Base-by-base conservation (phyloP, 2,329 filamentous ascomycete species). In the Macrophomina tecta region DNA sequence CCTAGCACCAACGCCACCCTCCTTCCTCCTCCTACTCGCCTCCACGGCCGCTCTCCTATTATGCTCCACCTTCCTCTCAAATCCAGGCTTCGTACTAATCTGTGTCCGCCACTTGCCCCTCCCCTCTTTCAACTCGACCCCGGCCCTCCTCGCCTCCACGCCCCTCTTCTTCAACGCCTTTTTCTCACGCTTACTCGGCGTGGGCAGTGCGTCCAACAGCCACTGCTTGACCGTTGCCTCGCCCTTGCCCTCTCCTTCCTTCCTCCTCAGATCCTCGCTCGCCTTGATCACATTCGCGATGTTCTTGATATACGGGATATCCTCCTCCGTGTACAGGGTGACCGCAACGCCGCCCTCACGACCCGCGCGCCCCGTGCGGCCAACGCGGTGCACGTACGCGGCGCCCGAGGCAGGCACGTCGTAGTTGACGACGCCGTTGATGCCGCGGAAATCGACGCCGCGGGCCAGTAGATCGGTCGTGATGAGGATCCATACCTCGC, bases 361-460 rank as follows among this genome's bases (percentile, higher is more conserved):
- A 0, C 95, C 95, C 0, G 94, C 95, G 28, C 95, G 87, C 0
- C 94, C 95, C 0, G 95, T 98, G 55, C 95, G 87, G 0, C 95
- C 95, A 0, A 95, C 93, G 11, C 95, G 91, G 80, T 99, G 95
- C 6, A 99, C 91, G 75, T 99, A 99, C 1, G 89, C 89, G 0
- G 94, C 94, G 5, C 91, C 91, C 0, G 91, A 94, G n/a, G 90
- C 92, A 0, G 95, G 95, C 8, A 97, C 93, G 77, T 99, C 95
- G 80, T 97, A 99, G 80, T 98, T 99, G 62, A 99, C 91, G 0
- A 99, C 94, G 53, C 94, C 93, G 74, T 97, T 97, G 69, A 99
- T 90, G 60, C 95, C 95, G 8, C 91, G 89, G 81, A 99, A 97
- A 79, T 99, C 95, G 48, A 99, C 90, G 23, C 95, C 95, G 40